Evolutionary conservation across 73 alveolate species (phyloP), one percentile per base, ranked within the genome.

Genomic region (Stentor coeruleus): DNA sequence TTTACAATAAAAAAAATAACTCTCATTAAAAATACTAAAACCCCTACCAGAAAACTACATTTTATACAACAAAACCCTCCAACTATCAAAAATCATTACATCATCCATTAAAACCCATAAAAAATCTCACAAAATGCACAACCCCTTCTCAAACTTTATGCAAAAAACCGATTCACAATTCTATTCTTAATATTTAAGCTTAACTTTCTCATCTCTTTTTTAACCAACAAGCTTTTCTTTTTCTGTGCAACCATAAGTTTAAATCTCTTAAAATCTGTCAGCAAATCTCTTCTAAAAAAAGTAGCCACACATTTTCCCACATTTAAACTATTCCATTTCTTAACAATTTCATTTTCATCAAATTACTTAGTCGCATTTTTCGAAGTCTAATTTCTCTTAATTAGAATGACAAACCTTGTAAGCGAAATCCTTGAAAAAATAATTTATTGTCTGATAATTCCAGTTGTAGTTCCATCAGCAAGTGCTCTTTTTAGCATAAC

Each of bases 401-500:
- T 77, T 35, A 42, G 85, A 38, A 92, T 58, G 74, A 81, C 91
- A 88, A 86, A 76, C 74, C 73, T 82, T 60, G 97, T 92, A 41
- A 90, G 86, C 38, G 93, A 55, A 81, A 92, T 81, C 87, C 96
- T 87, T 58, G 55, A 84, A 80, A 92, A 79, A 58, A 93, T 93
- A 84, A 88, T 86, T 77, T 88, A 85, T 82, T 86, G 90, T 84
- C 96, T 89, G 76, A 88, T 85, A 82, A 90, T 93, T 73, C 96
- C 95, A 30, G 92, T 90, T 81, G 91, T 84, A 28, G 94, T 93
- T 14, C 93, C 96, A 72, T 90, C 96, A 37, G 90, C 81, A 37
- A 90, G 84, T 81, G 92, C 94, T 90, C 94, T 90, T 82, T 87
- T 85, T n/a, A n/a, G n/a, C n/a, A n/a, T n/a, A n/a, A n/a, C n/a